Evolutionary conservation across 2,329 filamentous ascomycete genomes (phyloP).

Genomic region (Phialophora expanda): DNA sequence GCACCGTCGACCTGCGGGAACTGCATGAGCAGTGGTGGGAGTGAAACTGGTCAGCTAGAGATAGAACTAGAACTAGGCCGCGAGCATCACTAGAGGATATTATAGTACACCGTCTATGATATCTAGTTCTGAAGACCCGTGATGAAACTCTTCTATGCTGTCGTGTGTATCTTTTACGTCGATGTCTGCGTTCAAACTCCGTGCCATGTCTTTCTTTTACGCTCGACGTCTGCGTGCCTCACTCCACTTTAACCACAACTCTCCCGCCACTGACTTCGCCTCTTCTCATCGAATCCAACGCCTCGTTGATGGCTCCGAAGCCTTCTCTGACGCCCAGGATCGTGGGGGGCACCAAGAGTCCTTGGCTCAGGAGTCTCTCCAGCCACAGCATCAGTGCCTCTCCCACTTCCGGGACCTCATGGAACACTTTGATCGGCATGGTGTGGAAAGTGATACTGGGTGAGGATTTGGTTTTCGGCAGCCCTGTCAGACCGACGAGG

Average conservation of each 20-base stretch:
- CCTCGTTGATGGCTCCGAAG: constrained; percentile 69
- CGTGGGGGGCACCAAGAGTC: constrained; percentile 67
- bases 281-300: constrained; percentile 67
- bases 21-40: constrained; percentile 37
- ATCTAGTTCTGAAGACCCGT: neutral
- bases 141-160: no score
- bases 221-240: neutral
- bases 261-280: constrained; percentile 72
- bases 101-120: neutral
- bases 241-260: constrained; percentile 60
- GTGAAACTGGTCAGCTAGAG: neutral
- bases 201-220: no score
- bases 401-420: constrained; percentile 69
- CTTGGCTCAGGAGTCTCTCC: constrained; percentile 64
- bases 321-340: constrained; percentile 65
- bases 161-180: neutral
- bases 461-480: constrained; percentile 62
- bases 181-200: neutral
- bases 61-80: neutral
- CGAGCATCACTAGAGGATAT: neutral
- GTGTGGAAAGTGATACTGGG: constrained; percentile 57
- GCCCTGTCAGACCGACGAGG: constrained; percentile 69
- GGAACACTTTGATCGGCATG: constrained; percentile 77
- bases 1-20: constrained; percentile 27
- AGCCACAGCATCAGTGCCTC: constrained; percentile 69